These are phyloP conservation scores for Beta corolliflora DNA, from an alignment of 179 eudicot species.

Conservation along the genomic window DNA sequence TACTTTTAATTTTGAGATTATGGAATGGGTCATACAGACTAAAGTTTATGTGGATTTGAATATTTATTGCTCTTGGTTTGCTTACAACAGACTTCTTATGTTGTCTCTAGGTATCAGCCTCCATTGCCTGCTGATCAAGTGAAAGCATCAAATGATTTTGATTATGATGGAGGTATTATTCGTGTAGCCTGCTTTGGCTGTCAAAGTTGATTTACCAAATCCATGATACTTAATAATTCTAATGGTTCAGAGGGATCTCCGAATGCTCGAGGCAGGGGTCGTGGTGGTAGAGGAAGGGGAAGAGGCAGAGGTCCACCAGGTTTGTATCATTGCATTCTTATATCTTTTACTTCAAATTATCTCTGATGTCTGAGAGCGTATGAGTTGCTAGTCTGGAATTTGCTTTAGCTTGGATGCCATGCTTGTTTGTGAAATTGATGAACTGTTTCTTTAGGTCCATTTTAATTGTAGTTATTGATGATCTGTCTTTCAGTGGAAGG, in stretches of 20 bases:
- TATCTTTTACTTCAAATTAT: not conserved
- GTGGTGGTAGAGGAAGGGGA: slow-evolving; percentile 92
- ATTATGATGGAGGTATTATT: slow-evolving; percentile 75
- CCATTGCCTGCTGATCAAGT: slow-evolving; percentile 96
- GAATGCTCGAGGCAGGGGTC: slow-evolving; percentile 78
- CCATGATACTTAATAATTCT: slow-evolving; percentile 13
- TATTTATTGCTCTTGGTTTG: not conserved
- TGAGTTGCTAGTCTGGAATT: not conserved
- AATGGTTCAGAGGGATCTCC: slow-evolving; percentile 73
- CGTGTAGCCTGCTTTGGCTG: not conserved
- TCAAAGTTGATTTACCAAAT: not conserved
- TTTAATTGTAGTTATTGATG: not conserved
- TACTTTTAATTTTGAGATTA: not conserved
- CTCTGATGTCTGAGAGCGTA: not conserved
- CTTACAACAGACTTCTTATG: not conserved
- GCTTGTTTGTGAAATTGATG: not conserved
- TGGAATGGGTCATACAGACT: not conserved
- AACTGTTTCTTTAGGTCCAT: not conserved
- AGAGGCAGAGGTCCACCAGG: slow-evolving; percentile 73
- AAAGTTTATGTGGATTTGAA: not conserved
- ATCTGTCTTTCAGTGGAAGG: not conserved
- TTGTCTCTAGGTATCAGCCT: slow-evolving; percentile 74
- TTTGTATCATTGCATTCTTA: slow-evolving; percentile 24
- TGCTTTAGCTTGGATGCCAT: not conserved
- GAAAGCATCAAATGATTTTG: slow-evolving; percentile 59